Conservation (phyloP, 495 filamentous ascomycete genomes). For the Neurospora sp. region DNA sequence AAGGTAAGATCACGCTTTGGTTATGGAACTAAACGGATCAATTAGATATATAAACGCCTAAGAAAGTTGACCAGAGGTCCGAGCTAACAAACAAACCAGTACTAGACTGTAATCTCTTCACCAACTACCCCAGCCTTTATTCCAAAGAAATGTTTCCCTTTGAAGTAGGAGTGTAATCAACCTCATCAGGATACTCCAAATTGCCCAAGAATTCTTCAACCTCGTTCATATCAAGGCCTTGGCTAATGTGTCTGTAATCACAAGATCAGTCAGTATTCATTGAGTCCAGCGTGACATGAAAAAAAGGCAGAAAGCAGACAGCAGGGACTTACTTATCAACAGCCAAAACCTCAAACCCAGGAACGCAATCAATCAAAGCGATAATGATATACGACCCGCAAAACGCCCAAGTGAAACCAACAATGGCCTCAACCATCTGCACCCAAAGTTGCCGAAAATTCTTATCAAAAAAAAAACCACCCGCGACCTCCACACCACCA, state of each 20-base stretch:
- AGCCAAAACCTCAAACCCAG: conserved; percentile 19
- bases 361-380: conserved; percentile 19
- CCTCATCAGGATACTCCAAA: conserved; percentile 16
- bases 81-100: too few relatives aligned
- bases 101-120: background rate
- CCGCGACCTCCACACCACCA: conserved; percentile 16
- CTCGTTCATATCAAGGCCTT: conserved; percentile 19
- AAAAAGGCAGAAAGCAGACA: background rate
- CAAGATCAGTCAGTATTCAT: conserved; percentile 3
- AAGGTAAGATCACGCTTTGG: too few relatives aligned
- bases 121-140: background rate
- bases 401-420: conserved; percentile 19
- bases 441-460: conserved; percentile 17
- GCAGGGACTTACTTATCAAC: conserved; percentile 15
- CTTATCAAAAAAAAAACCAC: conserved; percentile 17
- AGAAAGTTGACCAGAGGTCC: too few relatives aligned
- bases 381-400: conserved; percentile 17
- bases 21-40: too few relatives aligned
- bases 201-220: conserved; percentile 15
- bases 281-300: background rate
- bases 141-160: conserved; percentile 15
- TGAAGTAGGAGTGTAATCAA: conserved; percentile 13
- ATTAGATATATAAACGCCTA: too few relatives aligned
- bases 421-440: conserved; percentile 17
- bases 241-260: conserved; percentile 13